Evolutionary conservation across 306 rosid genomes (phyloP), one percentile per base, ranked within the genome.

Genomic region (Acacia crassicarpa): DNA sequence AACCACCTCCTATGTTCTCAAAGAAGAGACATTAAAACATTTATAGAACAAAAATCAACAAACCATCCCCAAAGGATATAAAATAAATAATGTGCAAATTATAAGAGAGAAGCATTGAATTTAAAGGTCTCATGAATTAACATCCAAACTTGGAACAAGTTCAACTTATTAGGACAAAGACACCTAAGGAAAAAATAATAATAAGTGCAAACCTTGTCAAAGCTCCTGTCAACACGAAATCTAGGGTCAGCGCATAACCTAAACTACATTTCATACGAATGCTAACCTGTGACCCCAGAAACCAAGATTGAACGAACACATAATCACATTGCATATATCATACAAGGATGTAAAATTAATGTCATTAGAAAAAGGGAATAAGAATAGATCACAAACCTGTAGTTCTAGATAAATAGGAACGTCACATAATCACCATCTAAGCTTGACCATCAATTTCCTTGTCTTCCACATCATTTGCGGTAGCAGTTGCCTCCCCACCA

Each of bases 401-500:
- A 38, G 66, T 59, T 25, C 8, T 6, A 30, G 69, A 30, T 27
- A 14, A 27, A 30, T 1, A 14, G 48, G 8, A 67, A 30, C 33
- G 4, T 49, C n/a, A n/a, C n/a, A 11, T 9, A 61, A 30, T 68
- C 77, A 83, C 87, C 90, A 76, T 65, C 81, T 78, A 85, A 79
- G 91, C 89, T 83, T 86, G 85, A 62, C 68, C 87, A 25, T 77
- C 89, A n/a, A 75, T 74, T 63, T 38, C 82, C 87, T 88, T 90
- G 78, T 81, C 92, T 45, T 90, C 94, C 32, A 84, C 93, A 40
- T 83, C 97, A 86, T 83, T 78, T 0, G 89, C 59, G 25, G 85
- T 85, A 20, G 80, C 86, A 75, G 79, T 76, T 53, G 87, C 70
- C 75, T 86, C 98, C 30, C 76, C 97, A 49, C 66, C 92, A 30